These are phyloP conservation scores for Paramecium primaurelia DNA, from an alignment of 73 alveolate species.

Conservation along the genomic window DNA sequence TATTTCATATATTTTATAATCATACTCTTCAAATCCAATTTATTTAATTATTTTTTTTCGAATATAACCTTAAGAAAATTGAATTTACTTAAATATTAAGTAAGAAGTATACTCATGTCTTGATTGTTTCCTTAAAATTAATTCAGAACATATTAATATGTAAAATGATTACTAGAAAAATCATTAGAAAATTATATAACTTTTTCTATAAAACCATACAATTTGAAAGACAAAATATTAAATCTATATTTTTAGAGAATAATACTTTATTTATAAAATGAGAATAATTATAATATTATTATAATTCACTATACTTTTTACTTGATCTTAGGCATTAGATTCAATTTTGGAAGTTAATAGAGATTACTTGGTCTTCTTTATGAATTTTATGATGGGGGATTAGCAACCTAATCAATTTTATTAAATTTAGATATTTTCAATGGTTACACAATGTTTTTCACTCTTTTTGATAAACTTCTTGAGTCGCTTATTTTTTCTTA, in stretches of 20 bases:
- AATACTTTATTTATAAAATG: background rate
- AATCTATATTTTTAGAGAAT: too few species aligned
- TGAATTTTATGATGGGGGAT: background rate
- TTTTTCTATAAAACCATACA: too few species aligned
- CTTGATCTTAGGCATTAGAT: background rate
- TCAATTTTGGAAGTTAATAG: background rate
- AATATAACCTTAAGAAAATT: background rate
- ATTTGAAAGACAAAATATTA: too few species aligned
- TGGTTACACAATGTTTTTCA: background rate
- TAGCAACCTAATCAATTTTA: background rate
- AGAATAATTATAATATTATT: background rate
- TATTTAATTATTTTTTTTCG: background rate
- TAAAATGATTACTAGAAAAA: too few species aligned
- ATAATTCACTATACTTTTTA: background rate
- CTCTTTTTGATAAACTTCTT: background rate
- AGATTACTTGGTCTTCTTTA: background rate
- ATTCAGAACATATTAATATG: too few species aligned
- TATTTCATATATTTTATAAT: background rate
- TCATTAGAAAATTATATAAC: background rate
- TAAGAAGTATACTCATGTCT: background rate
- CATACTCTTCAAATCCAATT: background rate
- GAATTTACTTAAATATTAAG: background rate
- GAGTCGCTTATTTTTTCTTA: background rate
- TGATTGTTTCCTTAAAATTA: too few species aligned
- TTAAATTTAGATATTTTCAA: background rate